phyloP scores from a whole-genome alignment of 179 eudicot species.

The Spergularia azorica region DNA sequence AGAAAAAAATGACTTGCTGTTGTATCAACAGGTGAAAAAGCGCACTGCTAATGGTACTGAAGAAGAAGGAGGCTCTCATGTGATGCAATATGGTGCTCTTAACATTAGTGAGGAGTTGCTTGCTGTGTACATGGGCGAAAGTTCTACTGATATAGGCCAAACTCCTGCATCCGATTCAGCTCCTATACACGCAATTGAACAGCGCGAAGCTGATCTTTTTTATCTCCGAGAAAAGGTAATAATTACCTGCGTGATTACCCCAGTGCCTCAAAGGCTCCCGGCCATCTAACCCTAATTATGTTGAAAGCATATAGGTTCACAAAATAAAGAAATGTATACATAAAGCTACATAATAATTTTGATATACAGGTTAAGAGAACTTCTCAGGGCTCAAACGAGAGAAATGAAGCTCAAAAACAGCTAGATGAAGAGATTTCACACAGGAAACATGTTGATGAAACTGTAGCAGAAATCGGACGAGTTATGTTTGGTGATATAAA shows the following conservation, averaged over 20 bases:
- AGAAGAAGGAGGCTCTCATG: constrained; percentile 61
- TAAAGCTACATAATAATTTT: not conserved
- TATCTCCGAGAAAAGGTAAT: constrained; percentile 28
- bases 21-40: constrained; percentile 26
- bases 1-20: not conserved
- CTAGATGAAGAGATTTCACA: constrained; percentile 54
- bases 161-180: not conserved
- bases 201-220: constrained; percentile 31
- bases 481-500: constrained; percentile 56
- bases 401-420: constrained; percentile 50
- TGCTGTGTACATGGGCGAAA: constrained; percentile 44
- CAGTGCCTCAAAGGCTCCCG: not conserved
- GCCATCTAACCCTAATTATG: not conserved
- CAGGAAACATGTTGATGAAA: constrained; percentile 64
- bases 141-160: not conserved
- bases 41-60: constrained; percentile 27
- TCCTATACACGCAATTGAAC: constrained; percentile 19
- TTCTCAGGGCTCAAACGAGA: constrained; percentile 55
- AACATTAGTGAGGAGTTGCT: constrained; percentile 38
- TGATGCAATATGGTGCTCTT: constrained; percentile 72
- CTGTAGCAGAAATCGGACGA: constrained; percentile 47
- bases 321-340: not conserved
- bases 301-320: not conserved
- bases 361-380: constrained; percentile 56
- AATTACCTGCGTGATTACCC: no score